Evolutionary conservation across 768 basidiomycete species (phyloP).

Genomic region (Mycena indigotica): DNA sequence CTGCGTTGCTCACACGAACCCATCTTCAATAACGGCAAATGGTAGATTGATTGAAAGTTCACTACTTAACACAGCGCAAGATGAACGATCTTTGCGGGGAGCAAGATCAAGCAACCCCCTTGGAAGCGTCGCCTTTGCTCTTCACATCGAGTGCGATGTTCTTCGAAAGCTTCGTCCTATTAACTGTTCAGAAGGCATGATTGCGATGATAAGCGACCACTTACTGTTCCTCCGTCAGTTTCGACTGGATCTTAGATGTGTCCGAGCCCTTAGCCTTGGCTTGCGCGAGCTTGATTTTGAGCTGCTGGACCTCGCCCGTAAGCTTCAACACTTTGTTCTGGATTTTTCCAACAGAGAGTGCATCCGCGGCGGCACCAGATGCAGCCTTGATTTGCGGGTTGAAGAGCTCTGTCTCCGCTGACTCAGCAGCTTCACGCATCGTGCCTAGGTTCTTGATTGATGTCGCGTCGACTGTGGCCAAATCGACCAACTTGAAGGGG

Average conservation of each 20-base stretch:
- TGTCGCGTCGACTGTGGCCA: constrained; percentile 33
- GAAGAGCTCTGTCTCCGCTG: constrained; percentile 40
- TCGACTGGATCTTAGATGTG: constrained; percentile 30
- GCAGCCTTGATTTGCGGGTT: constrained; percentile 40
- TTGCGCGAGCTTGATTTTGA: constrained; percentile 41
- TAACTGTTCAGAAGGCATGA: too few relatives aligned
- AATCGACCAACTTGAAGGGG: constrained; percentile 35
- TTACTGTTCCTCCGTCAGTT: constrained; percentile 33
- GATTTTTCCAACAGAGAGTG: constrained; percentile 41
- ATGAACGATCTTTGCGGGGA: too few relatives aligned
- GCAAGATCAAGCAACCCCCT: constrained; percentile 26
- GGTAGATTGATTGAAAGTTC: too few relatives aligned
- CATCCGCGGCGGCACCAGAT: constrained; percentile 34
- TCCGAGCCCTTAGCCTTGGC: constrained; percentile 34
- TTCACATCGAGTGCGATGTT: constrained; percentile 38
- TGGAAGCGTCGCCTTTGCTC: constrained; percentile 33
- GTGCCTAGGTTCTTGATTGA: constrained; percentile 25
- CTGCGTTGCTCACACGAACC: too few relatives aligned
- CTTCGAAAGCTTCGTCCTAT: constrained; percentile 36
- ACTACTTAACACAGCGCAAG: too few relatives aligned
- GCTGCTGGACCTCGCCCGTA: constrained; percentile 37
- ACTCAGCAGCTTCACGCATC: constrained; percentile 41
- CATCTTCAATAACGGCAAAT: too few relatives aligned
- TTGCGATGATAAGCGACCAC: too few relatives aligned
- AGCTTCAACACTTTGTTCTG: constrained; percentile 51